phyloP scores from a whole-genome alignment of 2,329 filamentous ascomycete species.

The Cordyceps tenuipes region DNA sequence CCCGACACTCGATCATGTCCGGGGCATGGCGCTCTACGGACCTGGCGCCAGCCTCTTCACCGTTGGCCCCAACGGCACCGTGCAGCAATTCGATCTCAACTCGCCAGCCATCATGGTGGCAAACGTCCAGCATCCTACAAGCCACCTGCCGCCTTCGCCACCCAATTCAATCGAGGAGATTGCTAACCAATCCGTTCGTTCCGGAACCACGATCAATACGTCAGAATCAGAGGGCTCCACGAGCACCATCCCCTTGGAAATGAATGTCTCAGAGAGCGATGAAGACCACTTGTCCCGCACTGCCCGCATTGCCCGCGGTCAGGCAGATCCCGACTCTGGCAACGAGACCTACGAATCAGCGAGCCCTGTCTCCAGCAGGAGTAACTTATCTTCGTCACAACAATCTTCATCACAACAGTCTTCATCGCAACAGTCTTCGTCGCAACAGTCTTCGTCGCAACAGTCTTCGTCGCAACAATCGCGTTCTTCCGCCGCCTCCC shows the following conservation, averaged over 20 bases:
- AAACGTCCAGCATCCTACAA: slow-evolving; percentile 78
- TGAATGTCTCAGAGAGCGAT: slow-evolving; percentile 62
- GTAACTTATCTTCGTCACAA: slow-evolving; percentile 48
- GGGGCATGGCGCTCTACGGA: slow-evolving; percentile 79
- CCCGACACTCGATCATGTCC: slow-evolving; percentile 73
- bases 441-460: no score
- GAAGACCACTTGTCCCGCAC: slow-evolving; percentile 69
- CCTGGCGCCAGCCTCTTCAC: slow-evolving; percentile 90
- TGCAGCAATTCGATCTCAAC: slow-evolving; percentile 93
- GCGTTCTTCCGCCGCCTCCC: slow-evolving; percentile 35
- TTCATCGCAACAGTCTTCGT: no score
- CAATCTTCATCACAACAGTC: no score
- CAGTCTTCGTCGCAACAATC: slow-evolving; percentile 47
- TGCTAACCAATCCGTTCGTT: slow-evolving; percentile 41
- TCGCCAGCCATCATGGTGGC: slow-evolving; percentile 71
- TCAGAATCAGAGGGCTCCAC: slow-evolving; percentile 42
- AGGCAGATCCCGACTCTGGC: slow-evolving; percentile 46
- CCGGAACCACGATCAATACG: slow-evolving; percentile 37
- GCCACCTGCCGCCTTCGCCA: slow-evolving; percentile 69
- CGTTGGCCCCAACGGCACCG: slow-evolving; percentile 74
- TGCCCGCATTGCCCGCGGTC: slow-evolving; percentile 65
- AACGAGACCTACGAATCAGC: slow-evolving; percentile 53
- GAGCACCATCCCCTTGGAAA: slow-evolving; percentile 47
- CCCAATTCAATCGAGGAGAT: slow-evolving; percentile 73
- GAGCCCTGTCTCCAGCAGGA: slow-evolving; percentile 58